Conservation (phyloP, 257 asterid genomes). For the Solanum appendiculatum region DNA sequence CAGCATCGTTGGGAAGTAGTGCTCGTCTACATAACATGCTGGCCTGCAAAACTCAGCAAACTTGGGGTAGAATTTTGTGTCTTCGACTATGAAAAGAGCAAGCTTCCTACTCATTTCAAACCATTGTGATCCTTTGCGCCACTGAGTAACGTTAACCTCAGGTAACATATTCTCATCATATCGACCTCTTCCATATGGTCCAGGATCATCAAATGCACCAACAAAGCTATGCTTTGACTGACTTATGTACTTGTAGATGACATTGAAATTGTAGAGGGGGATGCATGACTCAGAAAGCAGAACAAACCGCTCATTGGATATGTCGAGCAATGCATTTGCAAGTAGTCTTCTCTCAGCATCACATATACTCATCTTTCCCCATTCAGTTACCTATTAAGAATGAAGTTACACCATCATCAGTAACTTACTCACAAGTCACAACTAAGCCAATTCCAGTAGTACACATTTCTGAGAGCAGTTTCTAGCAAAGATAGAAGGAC, state of each 20-base stretch:
- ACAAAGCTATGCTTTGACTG: conserved; percentile 35
- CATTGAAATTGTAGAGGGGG: conserved; percentile 35
- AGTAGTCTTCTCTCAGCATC: conserved; percentile 49
- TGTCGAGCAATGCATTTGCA: conserved; percentile 42
- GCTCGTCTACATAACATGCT: conserved; percentile 39
- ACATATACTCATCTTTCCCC: conserved; percentile 46
- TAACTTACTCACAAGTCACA: background rate
- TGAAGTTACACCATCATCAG: background rate
- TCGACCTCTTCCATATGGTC: conserved; percentile 38
- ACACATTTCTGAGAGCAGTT: background rate
- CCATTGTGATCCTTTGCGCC: conserved; percentile 51
- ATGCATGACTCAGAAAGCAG: conserved; percentile 45
- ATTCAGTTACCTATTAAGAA: conserved; percentile 20
- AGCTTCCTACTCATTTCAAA: conserved; percentile 37
- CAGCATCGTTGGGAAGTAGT: conserved; percentile 42
- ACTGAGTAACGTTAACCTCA: conserved; percentile 25
- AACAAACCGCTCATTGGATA: conserved; percentile 38
- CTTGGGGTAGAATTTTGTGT: conserved; percentile 25
- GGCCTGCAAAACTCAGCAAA: conserved; percentile 27
- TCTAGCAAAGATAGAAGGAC: background rate
- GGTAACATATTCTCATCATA: conserved; percentile 27
- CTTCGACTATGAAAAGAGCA: conserved; percentile 28
- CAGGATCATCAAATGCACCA: conserved; percentile 48
- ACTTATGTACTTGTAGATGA: conserved; percentile 21
- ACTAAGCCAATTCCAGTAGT: background rate